Evolutionary conservation across 352 stramenopile species (phyloP).

Genomic region (Halophytophthora batemanensis): DNA sequence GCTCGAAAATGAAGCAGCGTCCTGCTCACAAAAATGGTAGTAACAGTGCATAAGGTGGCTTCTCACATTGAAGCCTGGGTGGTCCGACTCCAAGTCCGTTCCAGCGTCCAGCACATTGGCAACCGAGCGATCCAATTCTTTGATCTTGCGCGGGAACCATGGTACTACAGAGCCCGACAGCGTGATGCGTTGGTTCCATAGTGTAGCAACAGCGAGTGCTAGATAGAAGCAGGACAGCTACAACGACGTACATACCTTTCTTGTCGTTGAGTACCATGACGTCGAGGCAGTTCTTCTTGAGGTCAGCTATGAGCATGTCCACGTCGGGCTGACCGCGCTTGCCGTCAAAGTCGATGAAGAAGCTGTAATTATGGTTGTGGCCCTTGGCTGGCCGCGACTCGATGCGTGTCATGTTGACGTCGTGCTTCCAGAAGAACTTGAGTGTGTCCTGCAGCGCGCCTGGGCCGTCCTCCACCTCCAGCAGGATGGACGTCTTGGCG

Average conservation of each 20-base stretch:
- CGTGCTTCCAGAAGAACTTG: constrained; percentile 96
- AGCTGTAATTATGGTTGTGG: constrained; percentile 85
- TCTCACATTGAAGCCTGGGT: constrained; percentile 93
- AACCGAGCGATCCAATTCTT: constrained; percentile 73
- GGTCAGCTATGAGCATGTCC: constrained; percentile 82
- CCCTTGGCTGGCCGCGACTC: constrained; percentile 91
- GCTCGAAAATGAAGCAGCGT: neutral
- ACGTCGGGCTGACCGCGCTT: constrained; percentile 74
- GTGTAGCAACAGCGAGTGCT: neutral
- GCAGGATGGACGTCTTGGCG: constrained; percentile 72
- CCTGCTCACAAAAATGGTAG: neutral
- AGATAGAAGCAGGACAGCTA: neutral
- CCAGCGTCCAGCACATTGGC: constrained; percentile 93
- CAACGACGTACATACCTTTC: constrained; percentile 46
- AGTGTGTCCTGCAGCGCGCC: constrained; percentile 94
- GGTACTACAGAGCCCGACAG: constrained; percentile 35
- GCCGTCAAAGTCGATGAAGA: constrained; percentile 93
- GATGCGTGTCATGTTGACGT: constrained; percentile 96
- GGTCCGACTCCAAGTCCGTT: constrained; percentile 90
- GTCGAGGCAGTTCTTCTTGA: constrained; percentile 86
- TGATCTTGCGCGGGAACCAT: constrained; percentile 86
- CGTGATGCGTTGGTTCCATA: neutral
- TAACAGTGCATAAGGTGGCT: neutral
- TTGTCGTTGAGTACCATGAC: constrained; percentile 94
- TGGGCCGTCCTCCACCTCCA: constrained; percentile 71